Evolutionary conservation across 164 flowering plant species (phyloP), one percentile per base, ranked within the genome.

Genomic region (Paratinospora sagittata): DNA sequence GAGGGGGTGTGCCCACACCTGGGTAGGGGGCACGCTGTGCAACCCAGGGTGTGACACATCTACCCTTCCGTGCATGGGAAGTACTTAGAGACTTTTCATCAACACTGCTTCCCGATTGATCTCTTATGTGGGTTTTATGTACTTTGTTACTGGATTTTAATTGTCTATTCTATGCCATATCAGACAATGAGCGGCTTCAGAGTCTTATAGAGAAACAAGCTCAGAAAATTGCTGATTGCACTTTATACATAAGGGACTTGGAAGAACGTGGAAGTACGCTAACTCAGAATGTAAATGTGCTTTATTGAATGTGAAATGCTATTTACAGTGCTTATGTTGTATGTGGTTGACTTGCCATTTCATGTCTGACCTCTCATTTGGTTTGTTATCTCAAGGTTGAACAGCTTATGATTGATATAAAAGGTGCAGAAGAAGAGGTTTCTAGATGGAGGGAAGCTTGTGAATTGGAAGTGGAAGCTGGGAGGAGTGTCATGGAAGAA

Each of bases 391-490:
- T 52, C 58, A 69, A 92, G 97, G 84, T 85, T 76, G 94, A 89
- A 76, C 90, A 84, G 75, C 87, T 89, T 65, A 63, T 87, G 70
- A 67, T 73, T 64, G 92, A 86, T 74, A 74, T 89, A 69, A 81
- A 80, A 77, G 86, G 75, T 70, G 75, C 87, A 14, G 91, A 92
- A 77, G 88, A 86, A 72, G 95, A 90, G 65, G 82, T 83, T 70
- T 77, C 78, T 65, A 84, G 97, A 84, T 92, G 97, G 96, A 87
- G 84, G 73, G 91, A 89, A 79, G 96, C 97, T 70, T 90, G 96
- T 79, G 91, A 92, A 71, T 68, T 90, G 69, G 96, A 90, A 79
- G 96, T 87, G 19, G 84, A 86, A 76, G 93, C 95, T 58, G 96
- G 88, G 43, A 84, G 84, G 61, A 66, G 65, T 55, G 85, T 72